Conservation (phyloP, 495 filamentous ascomycete genomes). For the Neurospora tetraspora region DNA sequence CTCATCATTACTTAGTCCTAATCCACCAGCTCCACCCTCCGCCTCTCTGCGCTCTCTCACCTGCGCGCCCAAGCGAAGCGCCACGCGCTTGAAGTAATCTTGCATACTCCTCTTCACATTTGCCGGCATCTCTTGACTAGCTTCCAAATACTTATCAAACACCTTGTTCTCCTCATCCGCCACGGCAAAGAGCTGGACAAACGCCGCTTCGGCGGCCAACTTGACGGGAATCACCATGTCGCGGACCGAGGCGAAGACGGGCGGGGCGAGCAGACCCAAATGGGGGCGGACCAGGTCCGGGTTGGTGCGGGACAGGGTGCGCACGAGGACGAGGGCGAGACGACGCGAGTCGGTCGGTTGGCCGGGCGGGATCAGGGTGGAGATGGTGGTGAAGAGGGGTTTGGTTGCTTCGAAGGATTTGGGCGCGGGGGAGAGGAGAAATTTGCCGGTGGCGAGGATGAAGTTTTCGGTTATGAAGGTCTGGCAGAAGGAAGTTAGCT, state of each 20-base stretch:
- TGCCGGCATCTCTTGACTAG: conserved; percentile 42
- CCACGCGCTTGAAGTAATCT: conserved; percentile 94
- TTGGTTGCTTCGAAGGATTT: conserved; percentile 64
- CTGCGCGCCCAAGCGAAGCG: conserved; percentile 68
- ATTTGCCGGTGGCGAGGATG: conserved; percentile 93
- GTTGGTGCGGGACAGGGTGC: conserved; percentile 69
- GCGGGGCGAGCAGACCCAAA: conserved; percentile 63
- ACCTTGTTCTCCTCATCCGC: conserved; percentile 76
- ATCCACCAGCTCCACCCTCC: conserved; percentile 75
- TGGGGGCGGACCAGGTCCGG: conserved; percentile 71
- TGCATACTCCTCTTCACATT: conserved; percentile 81
- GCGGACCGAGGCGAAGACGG: conserved; percentile 82
- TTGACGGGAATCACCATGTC: conserved; percentile 96
- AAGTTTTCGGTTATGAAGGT: conserved; percentile 79
- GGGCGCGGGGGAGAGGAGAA: conserved; percentile 55
- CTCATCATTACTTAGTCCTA: conserved; percentile 81
- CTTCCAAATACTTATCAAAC: conserved; percentile 79
- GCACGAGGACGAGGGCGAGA: conserved; percentile 77
- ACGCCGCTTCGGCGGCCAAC: conserved; percentile 87
- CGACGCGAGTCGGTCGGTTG: conserved; percentile 72
- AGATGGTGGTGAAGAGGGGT: conserved; percentile 65
- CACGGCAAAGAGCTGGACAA: conserved; percentile 87
- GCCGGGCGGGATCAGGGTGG: conserved; percentile 64
- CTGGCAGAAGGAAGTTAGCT: conserved; percentile 24
- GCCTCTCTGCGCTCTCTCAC: conserved; percentile 82